Evolutionary conservation across 2,329 filamentous ascomycete species (phyloP).

Genomic region (Arthroderma sp.): DNA sequence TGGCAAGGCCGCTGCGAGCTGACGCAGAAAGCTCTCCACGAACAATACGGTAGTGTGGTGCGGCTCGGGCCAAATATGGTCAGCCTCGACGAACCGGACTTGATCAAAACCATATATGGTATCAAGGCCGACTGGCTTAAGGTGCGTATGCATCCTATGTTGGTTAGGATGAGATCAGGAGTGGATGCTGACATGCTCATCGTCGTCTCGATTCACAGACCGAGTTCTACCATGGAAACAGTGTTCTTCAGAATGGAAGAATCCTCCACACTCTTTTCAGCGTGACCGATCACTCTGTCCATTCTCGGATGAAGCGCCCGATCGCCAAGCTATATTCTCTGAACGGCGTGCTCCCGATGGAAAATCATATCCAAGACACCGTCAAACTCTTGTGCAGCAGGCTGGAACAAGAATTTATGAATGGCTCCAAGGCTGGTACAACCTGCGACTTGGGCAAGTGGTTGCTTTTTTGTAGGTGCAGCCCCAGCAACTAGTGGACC

Average conservation of each 20-base stretch:
- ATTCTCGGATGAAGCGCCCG: no score
- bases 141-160: slow-evolving; percentile 6
- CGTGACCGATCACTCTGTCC: no score
- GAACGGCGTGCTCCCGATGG: no score
- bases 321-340: no score
- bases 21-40: slow-evolving; percentile 55
- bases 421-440: not conserved
- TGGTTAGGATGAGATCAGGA: no score
- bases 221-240: not conserved
- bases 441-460: slow-evolving; percentile 9
- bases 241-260: not conserved
- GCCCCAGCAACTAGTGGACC: no score
- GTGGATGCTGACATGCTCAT: no score
- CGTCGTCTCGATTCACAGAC: not conserved
- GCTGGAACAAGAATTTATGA: not conserved
- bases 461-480: slow-evolving; percentile 10
- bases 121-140: slow-evolving; percentile 47
- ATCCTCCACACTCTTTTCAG: no score
- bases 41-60: slow-evolving; percentile 59
- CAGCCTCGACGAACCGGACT: slow-evolving; percentile 59
- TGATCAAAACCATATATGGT: slow-evolving; percentile 64
- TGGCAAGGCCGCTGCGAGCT: slow-evolving; percentile 50
- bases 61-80: slow-evolving; percentile 61
- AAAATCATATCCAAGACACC: no score
- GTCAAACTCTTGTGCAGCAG: not conserved